A percentile compares a stretch with the other conserved stretches of the same genome.
phyloP scores from a whole-genome alignment of 306 rosid species.

The Quercus rubra region DNA sequence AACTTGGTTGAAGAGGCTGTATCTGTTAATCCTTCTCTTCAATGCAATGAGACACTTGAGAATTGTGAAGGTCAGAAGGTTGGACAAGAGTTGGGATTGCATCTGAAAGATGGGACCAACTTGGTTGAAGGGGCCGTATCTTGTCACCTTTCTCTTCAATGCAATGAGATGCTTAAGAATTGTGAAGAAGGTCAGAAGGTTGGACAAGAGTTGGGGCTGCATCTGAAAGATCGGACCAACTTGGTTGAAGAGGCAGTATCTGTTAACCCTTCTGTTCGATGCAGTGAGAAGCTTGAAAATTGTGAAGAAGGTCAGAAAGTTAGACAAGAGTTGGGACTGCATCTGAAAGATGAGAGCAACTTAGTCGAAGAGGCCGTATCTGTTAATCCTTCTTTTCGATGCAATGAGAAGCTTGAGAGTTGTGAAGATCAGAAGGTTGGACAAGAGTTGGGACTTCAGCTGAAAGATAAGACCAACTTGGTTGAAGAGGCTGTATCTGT shows the following conservation, averaged over 20 bases:
- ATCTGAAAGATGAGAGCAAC: no score
- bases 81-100: not conserved
- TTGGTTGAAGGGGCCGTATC: not conserved
- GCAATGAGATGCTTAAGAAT: conserved; percentile 11
- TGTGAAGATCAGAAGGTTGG: not conserved
- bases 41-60: not conserved
- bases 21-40: conserved; percentile 12
- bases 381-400: conserved; percentile 11
- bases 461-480: not conserved
- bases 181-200: no score
- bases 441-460: not conserved
- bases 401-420: not conserved
- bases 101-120: not conserved
- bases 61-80: not conserved
- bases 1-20: no score
- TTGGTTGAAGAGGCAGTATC: no score
- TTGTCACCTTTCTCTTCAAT: conserved; percentile 11
- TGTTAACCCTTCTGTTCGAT: no score
- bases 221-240: no score
- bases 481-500: not conserved
- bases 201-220: no score
- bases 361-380: no score
- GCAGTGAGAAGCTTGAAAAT: not conserved
- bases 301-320: conserved; percentile 5
- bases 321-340: not conserved